A percentile compares a stretch with the other conserved stretches of the same genome.
Evolutionary conservation across 202 grass and related monocot genomes (phyloP).

Genomic region (Panicum hallii): DNA sequence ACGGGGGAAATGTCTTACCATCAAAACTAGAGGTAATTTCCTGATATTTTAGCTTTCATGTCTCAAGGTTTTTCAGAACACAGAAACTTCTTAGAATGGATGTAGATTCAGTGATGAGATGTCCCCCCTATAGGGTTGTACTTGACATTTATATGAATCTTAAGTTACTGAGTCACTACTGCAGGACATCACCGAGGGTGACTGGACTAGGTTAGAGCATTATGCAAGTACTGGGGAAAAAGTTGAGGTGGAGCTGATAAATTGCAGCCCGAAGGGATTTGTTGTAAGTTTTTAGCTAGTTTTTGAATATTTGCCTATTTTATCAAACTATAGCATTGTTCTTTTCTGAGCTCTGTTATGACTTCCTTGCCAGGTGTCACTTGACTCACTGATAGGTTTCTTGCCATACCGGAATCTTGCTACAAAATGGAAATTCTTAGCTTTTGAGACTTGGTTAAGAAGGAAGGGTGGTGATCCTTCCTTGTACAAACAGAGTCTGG

Average conservation of each 20-base stretch:
- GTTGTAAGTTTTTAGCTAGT: conserved; percentile 64
- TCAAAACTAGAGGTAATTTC: conserved; percentile 75
- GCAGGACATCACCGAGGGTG: conserved; percentile 74
- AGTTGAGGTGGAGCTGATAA: conserved; percentile 86
- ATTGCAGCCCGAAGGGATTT: conserved; percentile 87
- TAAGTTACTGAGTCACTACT: conserved; percentile 37
- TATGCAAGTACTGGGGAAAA: conserved; percentile 75
- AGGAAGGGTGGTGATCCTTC: conserved; percentile 81
- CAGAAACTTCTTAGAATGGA: neutral
- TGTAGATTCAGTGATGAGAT: neutral
- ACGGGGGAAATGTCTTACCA: conserved; percentile 49
- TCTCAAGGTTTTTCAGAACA: conserved; percentile 17
- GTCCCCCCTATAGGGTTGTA: neutral
- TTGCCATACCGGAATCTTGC: conserved; percentile 90
- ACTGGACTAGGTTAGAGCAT: conserved; percentile 71
- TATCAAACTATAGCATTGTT: conserved; percentile 9
- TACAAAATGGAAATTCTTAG: conserved; percentile 85
- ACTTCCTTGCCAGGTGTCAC: conserved; percentile 74
- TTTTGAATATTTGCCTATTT: conserved; percentile 8
- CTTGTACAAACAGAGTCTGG: conserved; percentile 67
- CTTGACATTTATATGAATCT: conserved; percentile 15
- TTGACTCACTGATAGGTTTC: conserved; percentile 84
- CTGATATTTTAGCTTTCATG: conserved; percentile 31
- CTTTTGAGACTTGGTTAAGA: conserved; percentile 94
- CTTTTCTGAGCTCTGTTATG: conserved; percentile 40